Conservation (phyloP, 352 stramenopile species). For the Globisporangium spinosum region DNA sequence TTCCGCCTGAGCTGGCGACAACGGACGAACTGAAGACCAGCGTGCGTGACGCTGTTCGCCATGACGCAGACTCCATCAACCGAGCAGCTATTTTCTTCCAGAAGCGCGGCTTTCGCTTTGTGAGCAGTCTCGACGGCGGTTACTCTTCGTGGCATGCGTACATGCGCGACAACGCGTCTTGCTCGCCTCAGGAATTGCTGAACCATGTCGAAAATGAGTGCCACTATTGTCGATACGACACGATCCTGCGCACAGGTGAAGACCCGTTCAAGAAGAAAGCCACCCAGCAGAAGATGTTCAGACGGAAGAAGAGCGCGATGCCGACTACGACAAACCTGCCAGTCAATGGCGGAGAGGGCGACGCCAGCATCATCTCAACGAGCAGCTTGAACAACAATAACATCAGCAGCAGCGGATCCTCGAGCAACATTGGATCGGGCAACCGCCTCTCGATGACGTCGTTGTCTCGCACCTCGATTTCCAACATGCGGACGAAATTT, state of each 20-base stretch:
- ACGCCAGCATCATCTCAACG: constrained; percentile 67
- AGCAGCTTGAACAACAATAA: constrained; percentile 31
- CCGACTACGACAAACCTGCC: constrained; percentile 64
- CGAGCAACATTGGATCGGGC: constrained; percentile 16
- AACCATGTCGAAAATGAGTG: constrained; percentile 66
- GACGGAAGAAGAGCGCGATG: constrained; percentile 67
- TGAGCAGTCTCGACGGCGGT: constrained; percentile 69
- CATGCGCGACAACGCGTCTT: constrained; percentile 59
- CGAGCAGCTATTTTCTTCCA: constrained; percentile 79
- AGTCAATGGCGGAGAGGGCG: constrained; percentile 68
- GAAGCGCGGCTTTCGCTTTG: constrained; percentile 79
- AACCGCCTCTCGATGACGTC: constrained; percentile 36
- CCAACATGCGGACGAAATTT: constrained; percentile 47
- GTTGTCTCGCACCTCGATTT: constrained; percentile 53
- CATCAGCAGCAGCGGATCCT: constrained; percentile 26
- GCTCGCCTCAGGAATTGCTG: constrained; percentile 60
- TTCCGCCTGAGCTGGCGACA: constrained; percentile 55
- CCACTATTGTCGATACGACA: constrained; percentile 79
- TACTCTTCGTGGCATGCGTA: constrained; percentile 85
- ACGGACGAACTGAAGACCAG: constrained; percentile 70
- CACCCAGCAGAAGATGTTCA: constrained; percentile 28
- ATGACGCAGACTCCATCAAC: constrained; percentile 68
- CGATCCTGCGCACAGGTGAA: constrained; percentile 58
- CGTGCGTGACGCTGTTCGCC: constrained; percentile 66
- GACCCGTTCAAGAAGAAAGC: constrained; percentile 59